These are phyloP conservation scores for Trichosporon coremiiforme DNA, from an alignment of 1,284 basidiomycete genomes.

Conservation along the genomic window DNA sequence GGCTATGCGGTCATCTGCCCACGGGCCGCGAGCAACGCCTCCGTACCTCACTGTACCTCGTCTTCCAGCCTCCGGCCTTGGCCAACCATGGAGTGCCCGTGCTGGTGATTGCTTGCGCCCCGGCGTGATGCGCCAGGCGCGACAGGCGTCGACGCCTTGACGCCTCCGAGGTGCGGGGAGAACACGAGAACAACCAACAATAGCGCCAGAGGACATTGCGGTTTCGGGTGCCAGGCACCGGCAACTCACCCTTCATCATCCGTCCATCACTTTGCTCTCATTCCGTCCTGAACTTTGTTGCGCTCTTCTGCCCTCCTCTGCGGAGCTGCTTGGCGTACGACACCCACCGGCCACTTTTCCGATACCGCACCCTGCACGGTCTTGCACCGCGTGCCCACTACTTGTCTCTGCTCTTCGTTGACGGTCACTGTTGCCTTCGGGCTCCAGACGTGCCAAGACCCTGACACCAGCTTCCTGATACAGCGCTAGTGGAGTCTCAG, in stretches of 20 bases:
- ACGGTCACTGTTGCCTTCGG: background rate
- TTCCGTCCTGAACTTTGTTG: conserved; percentile 6
- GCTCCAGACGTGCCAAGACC: background rate
- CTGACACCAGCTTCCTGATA: background rate
- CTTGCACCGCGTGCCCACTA: background rate
- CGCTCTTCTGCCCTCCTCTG: background rate
- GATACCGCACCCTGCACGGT: background rate
- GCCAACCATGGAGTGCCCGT: background rate
- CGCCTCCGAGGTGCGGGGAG: background rate
- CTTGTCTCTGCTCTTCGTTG: background rate
- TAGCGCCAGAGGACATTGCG: background rate
- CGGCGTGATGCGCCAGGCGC: background rate
- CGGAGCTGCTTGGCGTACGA: background rate
- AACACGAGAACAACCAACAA: background rate
- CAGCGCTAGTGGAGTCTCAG: background rate
- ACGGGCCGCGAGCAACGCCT: background rate
- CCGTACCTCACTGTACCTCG: background rate
- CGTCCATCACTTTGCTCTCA: background rate
- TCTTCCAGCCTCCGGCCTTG: background rate
- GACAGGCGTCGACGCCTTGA: too few relatives aligned
- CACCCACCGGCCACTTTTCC: background rate
- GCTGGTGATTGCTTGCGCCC: background rate
- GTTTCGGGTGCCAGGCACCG: conserved; percentile 10
- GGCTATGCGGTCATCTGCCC: background rate
- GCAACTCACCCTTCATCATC: conserved; percentile 1